Percentiles rank a stretch among this genome's conserved stretches.
Conservation (phyloP, 2,329 filamentous ascomycete species). For the Intubia oerlemansii region DNA sequence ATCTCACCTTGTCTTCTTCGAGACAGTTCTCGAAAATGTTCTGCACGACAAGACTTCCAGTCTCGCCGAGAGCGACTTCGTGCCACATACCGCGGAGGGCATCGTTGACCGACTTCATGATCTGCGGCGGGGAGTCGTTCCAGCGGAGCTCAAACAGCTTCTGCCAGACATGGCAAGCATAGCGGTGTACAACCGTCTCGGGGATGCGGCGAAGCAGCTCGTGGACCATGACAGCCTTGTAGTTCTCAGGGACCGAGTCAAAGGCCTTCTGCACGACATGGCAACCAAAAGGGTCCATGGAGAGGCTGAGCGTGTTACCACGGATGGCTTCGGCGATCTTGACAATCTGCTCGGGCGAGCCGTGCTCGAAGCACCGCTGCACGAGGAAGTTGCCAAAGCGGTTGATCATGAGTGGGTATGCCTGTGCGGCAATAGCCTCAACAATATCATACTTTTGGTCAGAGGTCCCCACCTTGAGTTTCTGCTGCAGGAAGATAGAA, state of each 20-base stretch:
- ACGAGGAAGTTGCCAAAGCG: slow-evolving; percentile 97
- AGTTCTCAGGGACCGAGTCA: slow-evolving; percentile 89
- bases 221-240: slow-evolving; percentile 98
- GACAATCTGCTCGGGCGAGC: slow-evolving; percentile 81
- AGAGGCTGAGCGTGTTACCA: slow-evolving; percentile 80
- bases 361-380: slow-evolving; percentile 96
- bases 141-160: slow-evolving; percentile 96
- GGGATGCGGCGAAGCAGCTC: slow-evolving; percentile 87
- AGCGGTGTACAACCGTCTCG: slow-evolving; percentile 94
- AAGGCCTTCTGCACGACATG: slow-evolving; percentile 98
- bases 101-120: slow-evolving; percentile 97
- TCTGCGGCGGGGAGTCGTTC: slow-evolving; percentile 84
- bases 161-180: slow-evolving; percentile 98
- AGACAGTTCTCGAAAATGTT: slow-evolving; percentile 99
- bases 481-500: slow-evolving; percentile 96
- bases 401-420: slow-evolving; percentile 93
- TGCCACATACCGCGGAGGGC: slow-evolving; percentile 95
- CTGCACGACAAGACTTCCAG: slow-evolving; percentile 91
- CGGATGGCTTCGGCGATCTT: slow-evolving; percentile 88
- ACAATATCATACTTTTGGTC: slow-evolving; percentile 97
- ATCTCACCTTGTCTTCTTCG: slow-evolving; percentile 81
- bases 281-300: slow-evolving; percentile 97
- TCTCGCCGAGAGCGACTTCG: slow-evolving; percentile 90
- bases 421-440: slow-evolving; percentile 84
- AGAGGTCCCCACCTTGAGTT: slow-evolving; percentile 84